Base-by-base conservation (phyloP, 23 red algal species). In the Agarophyton chilense region DNA sequence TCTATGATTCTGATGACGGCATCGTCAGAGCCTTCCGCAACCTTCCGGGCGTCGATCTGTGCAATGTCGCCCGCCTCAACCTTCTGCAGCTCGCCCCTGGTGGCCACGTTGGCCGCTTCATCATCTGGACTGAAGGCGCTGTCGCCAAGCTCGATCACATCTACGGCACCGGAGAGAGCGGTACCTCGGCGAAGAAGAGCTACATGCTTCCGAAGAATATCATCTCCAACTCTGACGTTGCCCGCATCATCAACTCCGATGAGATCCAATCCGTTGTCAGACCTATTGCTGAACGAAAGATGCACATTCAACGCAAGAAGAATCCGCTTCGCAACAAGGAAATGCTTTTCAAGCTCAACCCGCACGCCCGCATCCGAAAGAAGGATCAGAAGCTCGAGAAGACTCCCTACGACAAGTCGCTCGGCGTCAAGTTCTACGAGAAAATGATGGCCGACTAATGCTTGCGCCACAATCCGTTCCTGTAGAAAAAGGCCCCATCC, bases 191-290 rank as follows among this genome's bases (percentile, higher is more conserved):
- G 26, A 98, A 98, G 95, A 90, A 80, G 18, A 94, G 88, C 53
- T 98, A 80, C 34, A 78, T 75, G 45, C 71, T 98, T 50, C 96
- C 96, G 21, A 79, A 79, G 62, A 64, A 64, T 6, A 78, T 96
- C 41, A 95, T 98, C 77, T 79, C 92, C 45, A 95, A 96, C 54
- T 79, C 90, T 35, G 96, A 98, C 72, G 79, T 98, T 28, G 81
- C 77, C 0, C 96, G 96, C 55, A 85, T 98, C 46, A 98, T 98
- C 86, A 98, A 98, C 66, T 96, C 93, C 9, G 96, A 98, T 72
- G 96, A 98, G 57, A 90, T 98, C 53, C 96, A 98, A 73, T 87
- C 86, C 60, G 93, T 92, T 44, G 58, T 98, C 68, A 90, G 94
- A 65, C 87, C 88, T 17, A 70, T 89, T 52, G 75, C 73, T 19